Evolutionary conservation across 2,329 filamentous ascomycete genomes (phyloP), one percentile per base, ranked within the genome.

Genomic region (Aspergillus puulaauensis): DNA sequence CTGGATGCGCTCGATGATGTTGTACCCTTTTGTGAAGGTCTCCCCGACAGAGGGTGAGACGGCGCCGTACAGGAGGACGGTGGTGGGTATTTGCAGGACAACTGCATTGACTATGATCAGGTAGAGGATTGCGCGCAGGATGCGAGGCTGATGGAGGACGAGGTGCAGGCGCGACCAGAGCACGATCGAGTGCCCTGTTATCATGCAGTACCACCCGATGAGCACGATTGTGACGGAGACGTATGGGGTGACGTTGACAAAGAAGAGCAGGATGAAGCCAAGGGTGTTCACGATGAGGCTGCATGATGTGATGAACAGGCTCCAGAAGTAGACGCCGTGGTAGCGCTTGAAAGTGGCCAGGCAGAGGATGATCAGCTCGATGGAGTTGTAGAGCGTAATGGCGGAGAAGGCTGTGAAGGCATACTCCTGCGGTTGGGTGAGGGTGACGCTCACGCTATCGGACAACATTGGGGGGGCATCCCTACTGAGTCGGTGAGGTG

Each of bases 1-100:
- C 63, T 84, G 80, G 11, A 83, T 70, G 61, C 79, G 78, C 59
- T 83, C 82, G 66, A 79, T 71, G 21, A 75, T 58, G 21, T 71
- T 67, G 62, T 75, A 77, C 4, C 66, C 72, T 4, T 3, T 8
- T 3, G 45, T 11, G 33, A 58, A 58, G 3, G 11, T 3, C 0
- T 12, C 17, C 3, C 21, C 21, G 3, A 21, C n/a, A 0, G 52
- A 35, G 3, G 58, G 53, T 17, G 65, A 66, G 14, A 54, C 43
- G 43, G 52, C 33, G 21, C 73, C 74, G 56, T 70, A 76, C 2
- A 73, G 69, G 33, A 78, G 63, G n/a, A 78, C 69, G 0, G 70
- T 74, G 0, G 69, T 75, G 0, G 77, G 73, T 19, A 76, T 66
- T 45, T 77, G 72, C 48, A 77, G 64, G 33, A 73, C 35, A 46